These are phyloP conservation scores for Pythium brassicae DNA, from an alignment of 352 stramenopile species.

Conservation along the genomic window DNA sequence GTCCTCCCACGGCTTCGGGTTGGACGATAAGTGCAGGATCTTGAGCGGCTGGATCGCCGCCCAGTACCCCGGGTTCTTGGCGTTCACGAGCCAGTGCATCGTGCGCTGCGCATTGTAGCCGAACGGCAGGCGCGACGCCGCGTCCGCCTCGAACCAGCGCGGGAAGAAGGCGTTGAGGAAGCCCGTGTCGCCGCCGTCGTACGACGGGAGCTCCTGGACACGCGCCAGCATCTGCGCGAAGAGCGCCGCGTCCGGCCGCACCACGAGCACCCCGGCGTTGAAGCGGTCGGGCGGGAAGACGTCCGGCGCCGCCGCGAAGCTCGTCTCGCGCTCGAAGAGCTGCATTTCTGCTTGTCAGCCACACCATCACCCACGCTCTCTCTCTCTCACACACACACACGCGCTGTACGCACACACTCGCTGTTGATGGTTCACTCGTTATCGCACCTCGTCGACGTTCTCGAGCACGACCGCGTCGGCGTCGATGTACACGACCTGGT, in stretches of 20 bases:
- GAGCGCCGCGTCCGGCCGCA: constrained; percentile 38
- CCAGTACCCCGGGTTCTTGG: constrained; percentile 73
- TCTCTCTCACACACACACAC: background rate
- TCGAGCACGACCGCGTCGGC: constrained; percentile 73
- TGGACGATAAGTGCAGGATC: constrained; percentile 39
- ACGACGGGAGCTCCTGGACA: constrained; percentile 35
- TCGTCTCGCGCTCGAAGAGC: constrained; percentile 44
- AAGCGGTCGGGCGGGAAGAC: constrained; percentile 85
- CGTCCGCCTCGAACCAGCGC: constrained; percentile 55
- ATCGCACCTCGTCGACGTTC: constrained; percentile 50
- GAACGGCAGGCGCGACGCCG: constrained; percentile 54
- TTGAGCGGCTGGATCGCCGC: constrained; percentile 38
- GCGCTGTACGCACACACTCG: no score
- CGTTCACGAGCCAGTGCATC: constrained; percentile 77
- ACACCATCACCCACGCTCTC: no score
- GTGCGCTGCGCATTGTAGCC: constrained; percentile 82
- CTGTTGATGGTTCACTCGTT: no score
- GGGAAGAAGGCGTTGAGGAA: constrained; percentile 86
- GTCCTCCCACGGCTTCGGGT: constrained; percentile 40
- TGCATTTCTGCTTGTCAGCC: background rate
- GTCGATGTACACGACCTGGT: constrained; percentile 86
- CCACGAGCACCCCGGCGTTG: constrained; percentile 76
- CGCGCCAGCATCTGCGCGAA: constrained; percentile 57
- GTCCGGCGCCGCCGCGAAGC: constrained; percentile 77
- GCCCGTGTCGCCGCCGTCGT: constrained; percentile 78